Evolutionary conservation across 2,329 filamentous ascomycete genomes (phyloP), one percentile per base, ranked within the genome.

Genomic region (Didymella pinodella): DNA sequence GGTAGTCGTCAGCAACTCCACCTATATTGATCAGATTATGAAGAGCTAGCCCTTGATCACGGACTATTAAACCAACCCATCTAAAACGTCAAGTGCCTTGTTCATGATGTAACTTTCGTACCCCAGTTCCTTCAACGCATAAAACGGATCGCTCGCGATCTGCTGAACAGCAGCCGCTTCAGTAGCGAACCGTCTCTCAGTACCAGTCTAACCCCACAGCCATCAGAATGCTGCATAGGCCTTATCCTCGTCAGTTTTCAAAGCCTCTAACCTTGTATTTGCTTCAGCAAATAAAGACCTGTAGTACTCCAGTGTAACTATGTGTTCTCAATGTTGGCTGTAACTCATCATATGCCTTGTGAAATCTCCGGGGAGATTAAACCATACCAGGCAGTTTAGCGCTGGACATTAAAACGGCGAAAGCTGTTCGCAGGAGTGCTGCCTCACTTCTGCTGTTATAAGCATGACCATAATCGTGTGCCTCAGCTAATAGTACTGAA

Each of bases 321-420:
- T 53, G 22, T 46, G 31, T 46, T 53, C 41, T 31, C 41, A 20
- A 20, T 53, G 41, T 16, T 53, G 20, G 20, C 31, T 38, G 29
- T 46, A 28, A 20, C 7, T 53, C 5, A 46, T 53, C 41, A 53
- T 28, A 38, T 53, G 49, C 40, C 41, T 46, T 14, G 40, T 53
- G 40, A 38, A 53, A 38, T 52, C 49, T 36, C 49, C 40, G 4
- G 40, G 40, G 18, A 26, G 38, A 26, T 34, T 29, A 14, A 53
- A 53, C 29, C 14, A 38, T 12, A 8, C 29, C 18, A 20, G 28
- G 41, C 49, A 53, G 40, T 41, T 18, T 46, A 31, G 20, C 20
- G 49, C 40, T 53, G 49, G 40, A 38, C 49, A 53, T 53, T 2
- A 41, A 20, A 53, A 53, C 38, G 40, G 49, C 41, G 29, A 45